Conservation (phyloP, 306 rosid genomes). For the Canavalia ensiformis region DNA sequence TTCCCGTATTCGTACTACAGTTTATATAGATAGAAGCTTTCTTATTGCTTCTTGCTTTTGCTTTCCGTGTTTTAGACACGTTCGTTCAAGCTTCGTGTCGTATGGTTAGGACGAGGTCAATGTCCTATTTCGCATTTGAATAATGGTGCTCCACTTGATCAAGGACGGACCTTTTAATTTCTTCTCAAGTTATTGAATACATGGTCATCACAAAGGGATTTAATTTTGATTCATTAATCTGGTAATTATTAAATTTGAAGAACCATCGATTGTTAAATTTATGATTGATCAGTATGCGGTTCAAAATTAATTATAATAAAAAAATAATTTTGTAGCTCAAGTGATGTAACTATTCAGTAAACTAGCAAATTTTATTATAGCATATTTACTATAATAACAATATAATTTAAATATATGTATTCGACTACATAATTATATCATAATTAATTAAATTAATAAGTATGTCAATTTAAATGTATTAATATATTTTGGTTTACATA, state of each 20-base stretch:
- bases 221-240: slow-evolving; percentile 6
- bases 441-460: too few relatives aligned
- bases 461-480: too few relatives aligned
- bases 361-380: too few relatives aligned
- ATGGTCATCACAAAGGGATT: not conserved
- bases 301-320: too few relatives aligned
- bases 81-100: slow-evolving; percentile 14
- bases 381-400: too few relatives aligned
- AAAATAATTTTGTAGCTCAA: too few relatives aligned
- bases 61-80: slow-evolving; percentile 27
- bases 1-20: slow-evolving; percentile 30
- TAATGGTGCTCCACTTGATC: not conserved
- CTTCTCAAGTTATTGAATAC: not conserved
- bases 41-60: not conserved
- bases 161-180: not conserved
- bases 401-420: too few relatives aligned
- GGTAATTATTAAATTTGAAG: not conserved
- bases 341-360: too few relatives aligned
- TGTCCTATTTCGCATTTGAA: slow-evolving; percentile 19
- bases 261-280: not conserved
- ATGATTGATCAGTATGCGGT: not conserved
- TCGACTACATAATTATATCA: too few relatives aligned
- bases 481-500: too few relatives aligned
- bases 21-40: not conserved
- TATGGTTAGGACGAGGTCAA: not conserved